These are phyloP conservation scores for Aspergillus alliaceus DNA, from an alignment of 2,329 filamentous ascomycete species.

Conservation along the genomic window DNA sequence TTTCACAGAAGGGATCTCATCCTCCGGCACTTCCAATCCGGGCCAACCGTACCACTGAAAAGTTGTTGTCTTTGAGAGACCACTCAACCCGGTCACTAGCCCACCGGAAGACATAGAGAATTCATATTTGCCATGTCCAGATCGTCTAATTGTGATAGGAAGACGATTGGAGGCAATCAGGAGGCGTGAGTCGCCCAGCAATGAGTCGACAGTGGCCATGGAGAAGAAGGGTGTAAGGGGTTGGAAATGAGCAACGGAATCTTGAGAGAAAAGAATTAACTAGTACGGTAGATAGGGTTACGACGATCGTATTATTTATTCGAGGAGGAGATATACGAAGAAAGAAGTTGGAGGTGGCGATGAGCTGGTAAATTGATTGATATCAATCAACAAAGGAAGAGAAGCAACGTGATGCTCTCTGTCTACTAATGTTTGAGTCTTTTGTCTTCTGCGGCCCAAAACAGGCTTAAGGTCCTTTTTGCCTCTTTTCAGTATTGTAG, in stretches of 20 bases:
- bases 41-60: slow-evolving; percentile 99
- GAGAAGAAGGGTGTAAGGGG: too few species aligned
- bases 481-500: neutral
- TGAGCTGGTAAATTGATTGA: neutral
- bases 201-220: slow-evolving; percentile 9
- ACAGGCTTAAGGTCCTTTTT: neutral
- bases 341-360: too few species aligned
- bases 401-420: too few species aligned
- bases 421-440: too few species aligned
- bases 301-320: neutral
- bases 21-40: slow-evolving; percentile 80
- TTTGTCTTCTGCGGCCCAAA: neutral
- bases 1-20: slow-evolving; percentile 70
- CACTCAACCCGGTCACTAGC: slow-evolving; percentile 84
- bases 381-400: neutral
- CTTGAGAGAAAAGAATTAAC: neutral
- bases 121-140: slow-evolving; percentile 80
- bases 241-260: slow-evolving; percentile 2
- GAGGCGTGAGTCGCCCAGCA: slow-evolving; percentile 47
- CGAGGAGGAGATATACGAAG: neutral
- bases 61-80: slow-evolving; percentile 81
- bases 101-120: slow-evolving; percentile 95
- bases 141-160: slow-evolving; percentile 89
- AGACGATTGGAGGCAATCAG: slow-evolving; percentile 88
- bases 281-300: neutral